Evolutionary conservation across 2,329 filamentous ascomycete genomes (phyloP).

Genomic region (Claviceps paspali): DNA sequence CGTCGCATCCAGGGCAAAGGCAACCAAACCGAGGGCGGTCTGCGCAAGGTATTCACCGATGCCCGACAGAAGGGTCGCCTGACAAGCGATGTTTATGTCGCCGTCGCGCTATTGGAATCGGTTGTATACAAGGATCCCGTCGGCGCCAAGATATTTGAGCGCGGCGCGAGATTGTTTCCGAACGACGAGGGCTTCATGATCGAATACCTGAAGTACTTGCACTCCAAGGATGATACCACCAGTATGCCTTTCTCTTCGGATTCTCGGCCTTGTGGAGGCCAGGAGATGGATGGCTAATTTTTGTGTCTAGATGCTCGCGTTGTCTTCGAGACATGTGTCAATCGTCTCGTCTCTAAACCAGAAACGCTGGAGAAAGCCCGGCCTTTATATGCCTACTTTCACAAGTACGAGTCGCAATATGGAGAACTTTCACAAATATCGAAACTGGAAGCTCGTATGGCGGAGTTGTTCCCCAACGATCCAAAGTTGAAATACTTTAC

Average conservation of each 20-base stretch:
- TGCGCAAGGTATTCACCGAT: constrained; percentile 78
- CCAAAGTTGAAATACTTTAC: constrained; percentile 61
- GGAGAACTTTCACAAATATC: constrained; percentile 83
- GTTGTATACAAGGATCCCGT: constrained; percentile 90
- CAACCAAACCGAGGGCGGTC: constrained; percentile 50
- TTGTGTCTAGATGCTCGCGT: constrained; percentile 62
- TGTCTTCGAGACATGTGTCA: constrained; percentile 89
- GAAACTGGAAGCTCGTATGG: constrained; percentile 85
- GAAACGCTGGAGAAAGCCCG: constrained; percentile 64
- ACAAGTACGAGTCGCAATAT: constrained; percentile 88
- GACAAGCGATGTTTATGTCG: constrained; percentile 89
- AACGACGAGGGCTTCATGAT: constrained; percentile 87
- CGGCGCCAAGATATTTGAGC: constrained; percentile 89
- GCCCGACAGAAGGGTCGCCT: constrained; percentile 76
- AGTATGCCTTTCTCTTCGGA: constrained; percentile 42
- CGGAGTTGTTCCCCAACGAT: constrained; percentile 82
- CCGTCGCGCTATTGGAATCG: constrained; percentile 83
- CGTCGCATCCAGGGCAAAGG: constrained; percentile 84
- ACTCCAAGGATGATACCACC: constrained; percentile 82
- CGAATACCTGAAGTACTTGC: constrained; percentile 89
- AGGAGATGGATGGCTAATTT: constrained; percentile 8
- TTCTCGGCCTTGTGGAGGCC: background rate
- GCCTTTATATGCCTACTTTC: constrained; percentile 78
- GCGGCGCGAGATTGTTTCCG: constrained; percentile 82
- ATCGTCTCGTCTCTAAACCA: constrained; percentile 61